These are phyloP conservation scores for Geotrichum macrosporum DNA, from an alignment of 1,139 yeast species.

Conservation along the genomic window DNA sequence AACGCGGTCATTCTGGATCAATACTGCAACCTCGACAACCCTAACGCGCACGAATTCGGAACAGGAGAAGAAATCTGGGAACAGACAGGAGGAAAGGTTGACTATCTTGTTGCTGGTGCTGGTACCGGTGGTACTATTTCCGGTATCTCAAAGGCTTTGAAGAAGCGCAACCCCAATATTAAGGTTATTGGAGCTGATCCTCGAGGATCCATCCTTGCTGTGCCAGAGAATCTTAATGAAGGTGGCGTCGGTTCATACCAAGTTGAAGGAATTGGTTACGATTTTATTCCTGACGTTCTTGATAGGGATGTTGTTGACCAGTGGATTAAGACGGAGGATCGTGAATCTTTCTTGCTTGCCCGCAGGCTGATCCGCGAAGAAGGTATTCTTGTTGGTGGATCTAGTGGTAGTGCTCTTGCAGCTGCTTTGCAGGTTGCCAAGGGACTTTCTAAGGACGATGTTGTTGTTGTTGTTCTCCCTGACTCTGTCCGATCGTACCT, in stretches of 20 bases:
- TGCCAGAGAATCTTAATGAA: slow-evolving; percentile 68
- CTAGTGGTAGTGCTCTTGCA: slow-evolving; percentile 79
- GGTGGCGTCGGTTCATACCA: slow-evolving; percentile 55
- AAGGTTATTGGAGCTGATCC: slow-evolving; percentile 81
- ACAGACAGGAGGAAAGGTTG: slow-evolving; percentile 68
- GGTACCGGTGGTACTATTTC: slow-evolving; percentile 85
- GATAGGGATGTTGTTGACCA: slow-evolving; percentile 62
- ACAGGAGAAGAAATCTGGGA: slow-evolving; percentile 86
- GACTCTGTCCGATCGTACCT: slow-evolving; percentile 84
- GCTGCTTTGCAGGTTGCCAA: slow-evolving; percentile 72
- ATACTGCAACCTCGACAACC: slow-evolving; percentile 74
- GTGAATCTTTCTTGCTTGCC: slow-evolving; percentile 74
- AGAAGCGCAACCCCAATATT: slow-evolving; percentile 62
- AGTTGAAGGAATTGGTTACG: slow-evolving; percentile 92
- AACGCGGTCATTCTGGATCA: slow-evolving; percentile 84
- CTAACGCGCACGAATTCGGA: slow-evolving; percentile 77
- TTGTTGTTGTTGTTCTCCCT: slow-evolving; percentile 78
- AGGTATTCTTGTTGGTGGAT: slow-evolving; percentile 85
- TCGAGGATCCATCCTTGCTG: slow-evolving; percentile 78
- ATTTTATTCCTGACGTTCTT: slow-evolving; percentile 79
- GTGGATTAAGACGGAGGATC: slow-evolving; percentile 86
- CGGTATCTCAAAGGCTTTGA: slow-evolving; percentile 73
- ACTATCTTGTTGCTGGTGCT: slow-evolving; percentile 82
- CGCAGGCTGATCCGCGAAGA: slow-evolving; percentile 81
- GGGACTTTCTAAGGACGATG: slow-evolving; percentile 67